Base-by-base conservation (phyloP, 768 basidiomycete genomes). In the Russula ochroleuca region DNA sequence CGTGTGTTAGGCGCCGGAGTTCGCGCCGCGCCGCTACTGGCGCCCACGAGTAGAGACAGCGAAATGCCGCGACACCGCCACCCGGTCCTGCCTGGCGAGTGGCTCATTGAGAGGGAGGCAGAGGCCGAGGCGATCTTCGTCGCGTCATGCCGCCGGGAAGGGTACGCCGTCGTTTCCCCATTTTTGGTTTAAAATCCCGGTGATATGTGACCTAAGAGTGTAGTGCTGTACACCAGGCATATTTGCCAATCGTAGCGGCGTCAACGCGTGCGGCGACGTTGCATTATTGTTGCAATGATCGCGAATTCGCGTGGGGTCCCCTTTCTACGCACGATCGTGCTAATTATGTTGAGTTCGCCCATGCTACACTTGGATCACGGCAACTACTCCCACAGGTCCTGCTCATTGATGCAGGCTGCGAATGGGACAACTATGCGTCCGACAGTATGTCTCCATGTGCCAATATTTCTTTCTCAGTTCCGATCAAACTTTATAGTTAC, bases 41-140 rank as follows among this genome's bases (percentile, higher is more conserved):
- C 51, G 23, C 43, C 25, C 13, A 25, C 35, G 6, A 37, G 33
- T 3, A 23, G 35, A 21, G 50, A 10, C 9, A 81, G 19, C 78
- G 81, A 75, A 5, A 78, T 78, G 37, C 71, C 71, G 2, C 68
- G 64, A 4, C 75, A 76, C 13, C 75, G 76, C 11, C 75, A 81
- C 4, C 85, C 85, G 0, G 74, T 82, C 5, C 77, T 92, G 3
- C 91, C 90, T 2, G 79, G 81, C 3, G 88, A 94, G 70, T 97
- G 95, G 90, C 77, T 92, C 50, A 91, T 98, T 17, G 85, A 91
- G 76, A 91, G 89, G 69, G 96, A 98, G 74, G 88, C 86, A 0
- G 95, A 97, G 73, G 96, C 94, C 0, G 95, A 96, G 72, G 96
- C 94, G 0, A 80, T 95, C 9, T 98, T 98, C 67, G 90, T 93